Conservation (phyloP, 495 filamentous ascomycete genomes). For the Baudoinia panamericana region DNA sequence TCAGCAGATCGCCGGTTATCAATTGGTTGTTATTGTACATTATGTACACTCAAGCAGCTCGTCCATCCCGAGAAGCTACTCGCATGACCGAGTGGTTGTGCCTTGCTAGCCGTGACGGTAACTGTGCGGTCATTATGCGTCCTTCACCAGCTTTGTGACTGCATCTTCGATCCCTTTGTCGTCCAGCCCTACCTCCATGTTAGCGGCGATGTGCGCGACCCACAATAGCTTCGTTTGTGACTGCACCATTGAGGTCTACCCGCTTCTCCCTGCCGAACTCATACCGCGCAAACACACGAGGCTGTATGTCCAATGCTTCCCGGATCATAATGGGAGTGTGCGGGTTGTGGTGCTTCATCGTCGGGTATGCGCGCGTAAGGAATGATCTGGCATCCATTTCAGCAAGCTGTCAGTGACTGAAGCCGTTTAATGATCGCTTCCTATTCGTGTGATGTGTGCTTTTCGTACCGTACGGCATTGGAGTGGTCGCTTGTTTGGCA, state of each 20-base stretch:
- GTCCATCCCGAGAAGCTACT: too few relatives aligned
- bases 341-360: conserved; percentile 99
- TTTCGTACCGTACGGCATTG: conserved; percentile 61
- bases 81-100: too few relatives aligned
- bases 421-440: neutral
- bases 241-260: conserved; percentile 60
- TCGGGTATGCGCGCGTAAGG: conserved; percentile 81
- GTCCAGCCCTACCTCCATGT: conserved; percentile 49
- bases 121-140: conserved; percentile 22
- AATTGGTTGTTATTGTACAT: too few relatives aligned
- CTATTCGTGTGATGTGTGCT: conserved; percentile 1
- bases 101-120: too few relatives aligned
- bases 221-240: too few relatives aligned
- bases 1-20: too few relatives aligned
- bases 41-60: too few relatives aligned
- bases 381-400: conserved; percentile 55
- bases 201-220: too few relatives aligned
- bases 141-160: conserved; percentile 70
- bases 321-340: conserved; percentile 86
- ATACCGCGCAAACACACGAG: conserved; percentile 83
- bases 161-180: conserved; percentile 88
- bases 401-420: neutral
- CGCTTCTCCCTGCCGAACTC: conserved; percentile 82
- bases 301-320: conserved; percentile 69
- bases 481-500: conserved; percentile 87